These are phyloP conservation scores for Crithidia expoeki DNA, from an alignment of 208 protist species.

Conservation along the genomic window DNA sequence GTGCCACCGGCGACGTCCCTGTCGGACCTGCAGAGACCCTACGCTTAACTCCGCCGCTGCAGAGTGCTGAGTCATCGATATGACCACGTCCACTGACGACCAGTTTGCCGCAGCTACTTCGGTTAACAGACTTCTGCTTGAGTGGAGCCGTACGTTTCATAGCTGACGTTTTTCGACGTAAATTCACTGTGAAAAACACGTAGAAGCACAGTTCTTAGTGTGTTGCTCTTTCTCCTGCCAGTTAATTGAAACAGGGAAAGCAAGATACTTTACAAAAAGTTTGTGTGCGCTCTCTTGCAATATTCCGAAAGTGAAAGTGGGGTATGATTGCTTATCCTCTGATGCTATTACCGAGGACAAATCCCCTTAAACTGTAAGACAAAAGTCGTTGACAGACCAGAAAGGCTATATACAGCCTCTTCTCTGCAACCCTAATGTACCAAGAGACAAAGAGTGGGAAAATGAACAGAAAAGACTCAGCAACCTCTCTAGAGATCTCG, in stretches of 20 bases:
- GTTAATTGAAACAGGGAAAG: too few species aligned
- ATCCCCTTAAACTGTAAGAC: too few species aligned
- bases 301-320: too few species aligned
- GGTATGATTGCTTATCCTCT: too few species aligned
- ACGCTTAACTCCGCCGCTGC: not conserved
- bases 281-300: too few species aligned
- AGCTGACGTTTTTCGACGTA: too few species aligned
- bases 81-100: not conserved
- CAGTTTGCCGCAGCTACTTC: constrained; percentile 2
- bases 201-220: too few species aligned
- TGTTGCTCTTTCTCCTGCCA: not conserved
- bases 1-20: not conserved
- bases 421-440: not conserved
- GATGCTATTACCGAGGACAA: too few species aligned
- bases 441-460: constrained; percentile 18
- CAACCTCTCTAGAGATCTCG: too few species aligned
- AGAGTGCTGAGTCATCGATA: not conserved
- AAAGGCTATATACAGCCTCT: too few species aligned
- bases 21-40: not conserved
- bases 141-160: not conserved
- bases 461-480: constrained; percentile 2
- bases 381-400: too few species aligned
- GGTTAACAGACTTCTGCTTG: not conserved
- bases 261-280: too few species aligned
- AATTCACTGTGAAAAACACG: not conserved